phyloP scores from a whole-genome alignment of 164 flowering plant species.

The grape (Vitis vinifera) region ASM3070453v1 NC_081812.1:14010501-14011000 shows the following conservation, averaged over 20 bases:
- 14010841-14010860: slow-evolving; percentile 83
- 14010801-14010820: slow-evolving; percentile 91
- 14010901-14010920: slow-evolving; percentile 66
- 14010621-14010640: slow-evolving; percentile 53
- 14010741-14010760: slow-evolving; percentile 65
- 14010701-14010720: slow-evolving; percentile 70
- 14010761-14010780: slow-evolving; percentile 69
- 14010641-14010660: slow-evolving; percentile 66
- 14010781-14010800: slow-evolving; percentile 87
- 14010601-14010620: slow-evolving; percentile 52
- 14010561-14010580: slow-evolving; percentile 83
- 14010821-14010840: slow-evolving; percentile 77
- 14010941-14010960: slow-evolving; percentile 80
- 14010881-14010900: slow-evolving; percentile 66
- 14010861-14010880: slow-evolving; percentile 88
- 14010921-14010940: slow-evolving; percentile 60
- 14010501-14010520: slow-evolving; percentile 52
- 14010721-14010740: slow-evolving; percentile 56
- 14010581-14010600: slow-evolving; percentile 49
- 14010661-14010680: slow-evolving; percentile 86
- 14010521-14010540: slow-evolving; percentile 55
- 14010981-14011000: slow-evolving; percentile 53
- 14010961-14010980: slow-evolving; percentile 52
- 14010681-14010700: slow-evolving; percentile 70
- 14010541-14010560: slow-evolving; percentile 79